Percentiles rank a stretch among this genome's conserved stretches.
phyloP scores from a whole-genome alignment of 2,329 filamentous ascomycete species.

The Aspergillus pseudonomiae region DNA sequence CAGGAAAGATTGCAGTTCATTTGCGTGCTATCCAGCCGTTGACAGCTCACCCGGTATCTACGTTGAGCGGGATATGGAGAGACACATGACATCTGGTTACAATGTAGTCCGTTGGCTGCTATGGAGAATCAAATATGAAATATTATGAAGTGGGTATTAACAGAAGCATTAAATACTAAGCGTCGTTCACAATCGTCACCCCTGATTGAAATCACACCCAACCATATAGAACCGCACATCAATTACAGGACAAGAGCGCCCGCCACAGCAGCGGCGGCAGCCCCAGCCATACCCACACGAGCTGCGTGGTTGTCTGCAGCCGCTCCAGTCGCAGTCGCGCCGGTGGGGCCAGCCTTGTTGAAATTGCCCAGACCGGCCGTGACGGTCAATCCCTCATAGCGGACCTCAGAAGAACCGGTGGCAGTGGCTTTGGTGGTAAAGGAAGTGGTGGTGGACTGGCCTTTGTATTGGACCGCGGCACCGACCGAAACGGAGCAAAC shows the following conservation, averaged over 20 bases:
- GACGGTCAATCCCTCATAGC: constrained; percentile 16
- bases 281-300: constrained; percentile 12
- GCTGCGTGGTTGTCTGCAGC: constrained; percentile 9
- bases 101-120: background rate
- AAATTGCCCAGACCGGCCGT: constrained; percentile 24
- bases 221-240: background rate
- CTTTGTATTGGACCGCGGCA: background rate
- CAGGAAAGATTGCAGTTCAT: background rate
- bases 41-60: no score
- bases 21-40: no score
- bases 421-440: constrained; percentile 3
- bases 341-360: constrained; percentile 11
- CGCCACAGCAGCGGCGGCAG: constrained; percentile 34
- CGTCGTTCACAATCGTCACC: background rate
- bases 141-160: background rate
- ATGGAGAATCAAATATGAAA: background rate
- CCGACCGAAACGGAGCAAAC: constrained; percentile 5
- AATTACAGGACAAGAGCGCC: constrained; percentile 33
- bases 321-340: constrained; percentile 11
- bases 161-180: background rate
- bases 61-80: background rate
- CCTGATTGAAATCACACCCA: no score
- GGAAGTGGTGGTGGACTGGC: constrained; percentile 8
- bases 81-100: background rate
- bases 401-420: constrained; percentile 11